Evolutionary conservation across 2,329 filamentous ascomycete species (phyloP).

Genomic region (Colletotrichum plurivorum): DNA sequence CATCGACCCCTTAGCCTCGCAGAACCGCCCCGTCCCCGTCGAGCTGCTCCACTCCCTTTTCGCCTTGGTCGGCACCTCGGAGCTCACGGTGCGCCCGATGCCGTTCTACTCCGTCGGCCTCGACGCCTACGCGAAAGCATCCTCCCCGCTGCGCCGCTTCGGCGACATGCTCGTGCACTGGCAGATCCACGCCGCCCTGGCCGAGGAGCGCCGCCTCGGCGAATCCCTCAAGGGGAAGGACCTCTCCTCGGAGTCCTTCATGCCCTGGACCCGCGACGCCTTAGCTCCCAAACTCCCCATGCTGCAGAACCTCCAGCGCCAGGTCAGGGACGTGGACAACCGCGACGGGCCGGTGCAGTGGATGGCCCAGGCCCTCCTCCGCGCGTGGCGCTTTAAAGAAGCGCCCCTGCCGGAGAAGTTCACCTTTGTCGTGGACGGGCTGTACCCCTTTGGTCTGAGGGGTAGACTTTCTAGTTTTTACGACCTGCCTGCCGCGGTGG

Average conservation of each 20-base stretch:
- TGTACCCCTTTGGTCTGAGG: conserved; percentile 51
- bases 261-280: conserved; percentile 60
- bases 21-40: conserved; percentile 48
- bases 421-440: conserved; percentile 60
- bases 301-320: conserved; percentile 67
- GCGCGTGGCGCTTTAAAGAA: conserved; percentile 71
- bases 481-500: conserved; percentile 59
- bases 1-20: conserved; percentile 53
- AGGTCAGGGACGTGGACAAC: conserved; percentile 60
- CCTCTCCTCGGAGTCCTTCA: conserved; percentile 49
- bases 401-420: conserved; percentile 63
- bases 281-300: conserved; percentile 64
- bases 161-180: conserved; percentile 75
- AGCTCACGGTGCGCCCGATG: conserved; percentile 66
- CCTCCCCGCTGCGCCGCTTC: conserved; percentile 76
- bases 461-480: conserved; percentile 66
- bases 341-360: conserved; percentile 64
- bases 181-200: conserved; percentile 74
- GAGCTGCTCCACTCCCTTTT: conserved; percentile 50
- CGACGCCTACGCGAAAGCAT: conserved; percentile 74
- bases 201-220: conserved; percentile 56
- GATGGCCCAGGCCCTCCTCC: conserved; percentile 72
- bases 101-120: conserved; percentile 71
- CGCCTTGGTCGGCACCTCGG: conserved; percentile 63
- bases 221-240: conserved; percentile 43